Base-by-base conservation (phyloP, 2,329 filamentous ascomycete species). In the Paradendryphiella salina region DNA sequence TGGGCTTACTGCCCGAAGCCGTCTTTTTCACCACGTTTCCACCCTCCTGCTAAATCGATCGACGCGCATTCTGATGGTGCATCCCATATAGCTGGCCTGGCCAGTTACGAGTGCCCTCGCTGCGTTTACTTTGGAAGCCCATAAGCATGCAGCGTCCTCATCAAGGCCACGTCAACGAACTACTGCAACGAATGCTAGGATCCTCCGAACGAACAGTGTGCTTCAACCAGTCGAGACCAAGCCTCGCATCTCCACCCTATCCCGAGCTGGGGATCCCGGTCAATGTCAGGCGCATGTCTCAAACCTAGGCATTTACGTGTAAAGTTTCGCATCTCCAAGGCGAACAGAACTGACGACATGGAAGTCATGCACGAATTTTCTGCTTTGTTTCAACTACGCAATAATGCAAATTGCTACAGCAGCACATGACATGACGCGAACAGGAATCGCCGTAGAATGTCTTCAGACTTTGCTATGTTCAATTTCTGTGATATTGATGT, bases 91-190 rank as follows among this genome's bases (percentile, higher is more conserved):
- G 31, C 35, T 21, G 7, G 18, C 20, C 31, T 23, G 14, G 29
- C 46, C 50, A 54, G 34, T 46, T n/a, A 14, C 10, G 34, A 21
- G 15, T 8, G 14, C 18, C 20, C 10, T 35, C 18, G 11, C 28
- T 34, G 18, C 23, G 17, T 35, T 10, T 14, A 3, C 28, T 39
- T 39, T 31, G 26, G 36, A 32, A 21, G 37, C 40, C 28, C 28
- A 26, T 29, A 11, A 39, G 9, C 8, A n/a, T 26, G 18, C 44
- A 14, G 13, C 35, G 21, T 21, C 31, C 28, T 37, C 46, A 5
- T 41, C 40, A 34, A 35, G 44, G 54, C 54, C 54, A 57, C 54
- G 54, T 57, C 54, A 46, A 55, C 54, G 13, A 48, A 39, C 52
- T 55, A 52, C 52, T 55, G 49, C 52, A 49, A 46, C 36, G 26